phyloP scores from a whole-genome alignment of 805 yeast species.

The Cyberlindnera saturnus region DNA sequence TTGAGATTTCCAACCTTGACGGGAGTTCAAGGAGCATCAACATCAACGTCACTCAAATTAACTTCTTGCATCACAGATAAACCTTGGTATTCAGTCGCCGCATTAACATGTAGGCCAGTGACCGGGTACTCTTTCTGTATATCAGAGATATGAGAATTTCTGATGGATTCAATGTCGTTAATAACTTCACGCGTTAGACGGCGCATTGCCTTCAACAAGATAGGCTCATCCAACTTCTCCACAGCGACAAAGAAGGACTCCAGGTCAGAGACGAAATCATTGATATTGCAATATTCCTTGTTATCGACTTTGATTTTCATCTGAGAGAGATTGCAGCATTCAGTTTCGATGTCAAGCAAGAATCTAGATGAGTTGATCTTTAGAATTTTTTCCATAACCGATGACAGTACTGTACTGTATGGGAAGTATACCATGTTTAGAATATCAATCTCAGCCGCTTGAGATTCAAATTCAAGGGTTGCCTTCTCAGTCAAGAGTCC shows the following conservation, averaged over 20 bases:
- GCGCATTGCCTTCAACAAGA: constrained; percentile 12
- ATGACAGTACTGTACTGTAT: constrained; percentile 9
- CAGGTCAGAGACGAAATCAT: constrained; percentile 18
- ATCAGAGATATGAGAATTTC: constrained; percentile 9
- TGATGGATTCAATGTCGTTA: constrained; percentile 9
- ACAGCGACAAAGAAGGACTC: constrained; percentile 13
- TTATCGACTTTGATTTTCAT: constrained; percentile 9
- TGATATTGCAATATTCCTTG: constrained; percentile 9
- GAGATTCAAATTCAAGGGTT: constrained; percentile 9
- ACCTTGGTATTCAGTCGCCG: constrained; percentile 25
- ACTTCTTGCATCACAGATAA: constrained; percentile 3
- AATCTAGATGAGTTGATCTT: constrained; percentile 24
- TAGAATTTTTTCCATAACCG: constrained; percentile 19
- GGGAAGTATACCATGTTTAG: constrained; percentile 26
- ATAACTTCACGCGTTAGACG: constrained; percentile 16
- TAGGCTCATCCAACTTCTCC: constrained; percentile 11
- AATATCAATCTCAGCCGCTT: constrained; percentile 2
- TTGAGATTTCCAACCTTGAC: too few relatives aligned
- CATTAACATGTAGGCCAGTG: constrained; percentile 18
- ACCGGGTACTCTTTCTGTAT: constrained; percentile 25
- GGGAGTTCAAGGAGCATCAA: constrained; percentile 3
- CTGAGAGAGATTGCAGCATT: constrained; percentile 6
- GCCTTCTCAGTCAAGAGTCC: constrained; percentile 30
- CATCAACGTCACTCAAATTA: constrained; percentile 13
- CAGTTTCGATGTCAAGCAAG: constrained; percentile 13